Evolutionary conservation across 2,329 filamentous ascomycete species (phyloP).

Genomic region (Diaporthe caulivora): DNA sequence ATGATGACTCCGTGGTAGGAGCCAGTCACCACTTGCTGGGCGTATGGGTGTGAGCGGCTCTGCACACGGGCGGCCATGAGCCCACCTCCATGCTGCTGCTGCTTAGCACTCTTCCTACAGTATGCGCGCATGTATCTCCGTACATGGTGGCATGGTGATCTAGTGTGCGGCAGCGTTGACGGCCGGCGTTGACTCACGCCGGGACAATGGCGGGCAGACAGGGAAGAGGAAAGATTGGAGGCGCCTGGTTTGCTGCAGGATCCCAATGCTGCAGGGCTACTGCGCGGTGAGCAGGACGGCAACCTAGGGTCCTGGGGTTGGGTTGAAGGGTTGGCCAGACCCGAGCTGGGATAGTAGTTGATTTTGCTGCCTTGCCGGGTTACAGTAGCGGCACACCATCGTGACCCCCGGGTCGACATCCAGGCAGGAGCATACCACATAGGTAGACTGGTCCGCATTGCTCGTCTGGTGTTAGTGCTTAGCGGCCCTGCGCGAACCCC

Average conservation of each 20-base stretch:
- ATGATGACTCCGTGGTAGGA: slow-evolving; percentile 9
- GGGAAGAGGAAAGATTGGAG: background rate
- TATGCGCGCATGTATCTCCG: background rate
- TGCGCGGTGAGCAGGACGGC: slow-evolving; percentile 11
- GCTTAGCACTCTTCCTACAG: too few relatives aligned
- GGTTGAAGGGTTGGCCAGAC: background rate
- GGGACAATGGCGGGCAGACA: slow-evolving; percentile 6
- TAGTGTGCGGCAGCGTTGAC: slow-evolving; percentile 6
- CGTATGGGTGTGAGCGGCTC: slow-evolving; percentile 17
- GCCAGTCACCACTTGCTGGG: slow-evolving; percentile 3
- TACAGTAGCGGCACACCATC: slow-evolving; percentile 14
- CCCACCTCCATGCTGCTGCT: background rate
- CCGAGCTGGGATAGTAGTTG: slow-evolving; percentile 7
- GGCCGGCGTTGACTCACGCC: slow-evolving; percentile 34
- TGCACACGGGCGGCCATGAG: slow-evolving; percentile 13
- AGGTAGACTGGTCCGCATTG: background rate
- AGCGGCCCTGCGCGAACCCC: background rate
- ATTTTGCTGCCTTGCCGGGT: slow-evolving; percentile 34
- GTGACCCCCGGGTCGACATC: background rate
- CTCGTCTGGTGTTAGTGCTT: background rate
- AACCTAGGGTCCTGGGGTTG: slow-evolving; percentile 19
- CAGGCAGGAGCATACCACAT: background rate
- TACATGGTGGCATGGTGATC: background rate
- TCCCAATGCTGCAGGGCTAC: slow-evolving; percentile 22
- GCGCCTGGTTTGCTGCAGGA: slow-evolving; percentile 4